Conservation (phyloP, 1,284 basidiomycete species). For the Hortiboletus rubellus region DNA sequence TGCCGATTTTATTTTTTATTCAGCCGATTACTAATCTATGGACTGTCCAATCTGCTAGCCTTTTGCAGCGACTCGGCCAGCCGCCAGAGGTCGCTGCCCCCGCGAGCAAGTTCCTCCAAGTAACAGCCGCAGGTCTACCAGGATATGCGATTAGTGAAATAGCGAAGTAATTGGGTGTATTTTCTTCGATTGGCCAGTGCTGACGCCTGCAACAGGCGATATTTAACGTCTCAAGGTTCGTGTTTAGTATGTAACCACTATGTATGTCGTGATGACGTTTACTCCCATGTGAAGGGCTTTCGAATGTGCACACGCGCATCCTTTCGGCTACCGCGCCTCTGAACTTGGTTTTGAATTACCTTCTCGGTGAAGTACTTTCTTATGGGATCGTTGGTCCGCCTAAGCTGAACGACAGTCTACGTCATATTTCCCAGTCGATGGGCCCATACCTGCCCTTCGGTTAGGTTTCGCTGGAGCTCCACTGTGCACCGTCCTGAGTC, state of each 20-base stretch:
- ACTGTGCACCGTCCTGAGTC: constrained; percentile 30
- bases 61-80: constrained; percentile 28
- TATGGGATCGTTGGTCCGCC: background rate
- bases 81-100: constrained; percentile 18
- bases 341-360: constrained; percentile 28
- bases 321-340: constrained; percentile 29
- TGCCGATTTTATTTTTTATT: background rate
- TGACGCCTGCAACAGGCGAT: constrained; percentile 20
- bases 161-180: constrained; percentile 20
- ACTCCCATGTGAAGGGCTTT: constrained; percentile 18
- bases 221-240: constrained; percentile 28
- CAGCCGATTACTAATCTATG: constrained; percentile 28
- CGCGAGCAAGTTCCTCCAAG: constrained; percentile 26
- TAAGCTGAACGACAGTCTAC: background rate
- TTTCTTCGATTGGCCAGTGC: background rate
- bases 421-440: constrained; percentile 20
- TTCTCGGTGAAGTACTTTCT: constrained; percentile 23
- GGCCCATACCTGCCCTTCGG: constrained; percentile 29
- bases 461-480: constrained; percentile 31
- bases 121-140: constrained; percentile 27
- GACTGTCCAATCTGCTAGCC: constrained; percentile 19
- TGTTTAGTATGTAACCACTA: background rate
- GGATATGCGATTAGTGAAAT: constrained; percentile 33
- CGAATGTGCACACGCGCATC: constrained; percentile 21
- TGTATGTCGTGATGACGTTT: background rate